phyloP scores from a whole-genome alignment of 768 basidiomycete species.

The Tricholoma bakamatsutake region DNA sequence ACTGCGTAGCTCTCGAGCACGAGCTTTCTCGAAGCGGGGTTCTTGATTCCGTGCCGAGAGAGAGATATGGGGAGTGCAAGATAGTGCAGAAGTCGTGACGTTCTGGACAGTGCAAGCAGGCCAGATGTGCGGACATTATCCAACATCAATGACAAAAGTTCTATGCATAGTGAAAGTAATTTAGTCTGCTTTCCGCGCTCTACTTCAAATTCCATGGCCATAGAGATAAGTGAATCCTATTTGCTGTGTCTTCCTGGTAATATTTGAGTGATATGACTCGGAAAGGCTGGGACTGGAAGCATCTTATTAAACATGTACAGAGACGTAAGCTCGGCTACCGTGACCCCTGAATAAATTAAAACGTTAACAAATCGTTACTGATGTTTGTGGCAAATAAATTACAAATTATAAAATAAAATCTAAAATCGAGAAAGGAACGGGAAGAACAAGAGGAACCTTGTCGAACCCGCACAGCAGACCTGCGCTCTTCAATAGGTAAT shows the following conservation, averaged over 20 bases:
- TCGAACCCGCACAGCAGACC: no score
- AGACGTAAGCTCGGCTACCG: no score
- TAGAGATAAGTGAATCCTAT: not conserved
- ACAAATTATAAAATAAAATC: no score
- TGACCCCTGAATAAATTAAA: no score
- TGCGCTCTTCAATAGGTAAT: no score
- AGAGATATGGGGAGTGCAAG: slow-evolving; percentile 17
- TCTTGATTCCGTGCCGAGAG: slow-evolving; percentile 13
- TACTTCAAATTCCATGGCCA: not conserved
- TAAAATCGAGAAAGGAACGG: no score
- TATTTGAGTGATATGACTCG: no score
- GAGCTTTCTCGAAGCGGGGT: slow-evolving; percentile 8
- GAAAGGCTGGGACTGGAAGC: no score
- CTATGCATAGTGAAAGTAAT: slow-evolving; percentile 16
- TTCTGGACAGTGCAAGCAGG: slow-evolving; percentile 12
- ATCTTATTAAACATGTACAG: no score
- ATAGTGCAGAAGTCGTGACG: slow-evolving; percentile 14
- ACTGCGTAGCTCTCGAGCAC: slow-evolving; percentile 9
- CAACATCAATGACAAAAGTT: slow-evolving; percentile 15
- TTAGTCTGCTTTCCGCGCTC: not conserved
- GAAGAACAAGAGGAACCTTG: no score
- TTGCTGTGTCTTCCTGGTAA: not conserved
- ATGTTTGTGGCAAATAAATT: no score
- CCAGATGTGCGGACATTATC: slow-evolving; percentile 5
- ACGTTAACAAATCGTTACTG: no score